Evolutionary conservation across 768 basidiomycete genomes (phyloP).

Genomic region (Boletus bicolor): DNA sequence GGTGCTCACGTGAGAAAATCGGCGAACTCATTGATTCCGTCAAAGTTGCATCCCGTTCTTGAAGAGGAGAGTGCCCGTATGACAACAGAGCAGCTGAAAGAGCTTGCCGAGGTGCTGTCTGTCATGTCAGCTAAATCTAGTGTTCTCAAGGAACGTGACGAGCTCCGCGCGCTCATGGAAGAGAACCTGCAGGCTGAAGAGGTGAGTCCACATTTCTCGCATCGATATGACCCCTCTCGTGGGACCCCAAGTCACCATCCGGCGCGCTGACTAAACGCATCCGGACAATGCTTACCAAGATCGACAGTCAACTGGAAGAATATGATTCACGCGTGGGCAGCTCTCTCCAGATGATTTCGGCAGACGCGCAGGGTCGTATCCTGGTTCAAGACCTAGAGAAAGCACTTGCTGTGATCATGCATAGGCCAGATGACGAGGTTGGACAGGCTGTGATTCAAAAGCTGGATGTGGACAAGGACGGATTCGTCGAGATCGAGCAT

Average conservation of each 20-base stretch:
- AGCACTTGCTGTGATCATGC: conserved; percentile 90
- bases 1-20: not conserved
- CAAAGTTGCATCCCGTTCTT: conserved; percentile 59
- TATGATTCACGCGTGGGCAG: conserved; percentile 88
- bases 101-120: conserved; percentile 86
- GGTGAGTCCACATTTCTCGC: conserved; percentile 36
- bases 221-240: not conserved
- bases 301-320: conserved; percentile 87
- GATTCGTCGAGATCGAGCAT: conserved; percentile 93
- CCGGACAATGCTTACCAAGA: conserved; percentile 91
- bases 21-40: not conserved
- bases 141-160: conserved; percentile 93
- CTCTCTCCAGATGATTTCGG: conserved; percentile 82
- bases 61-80: conserved; percentile 81
- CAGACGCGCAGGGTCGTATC: conserved; percentile 84
- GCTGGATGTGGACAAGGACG: conserved; percentile 93
- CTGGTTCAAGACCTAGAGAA: conserved; percentile 86
- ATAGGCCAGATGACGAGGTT: conserved; percentile 86
- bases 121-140: conserved; percentile 91
- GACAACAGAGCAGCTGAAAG: conserved; percentile 94
- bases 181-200: conserved; percentile 90
- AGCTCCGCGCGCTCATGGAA: conserved; percentile 87
- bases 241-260: conserved; percentile 76
- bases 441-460: conserved; percentile 87
- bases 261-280: conserved; percentile 94